Base-by-base conservation (phyloP, 2,329 filamentous ascomycete genomes). In the Calonectria honghensis region DNA sequence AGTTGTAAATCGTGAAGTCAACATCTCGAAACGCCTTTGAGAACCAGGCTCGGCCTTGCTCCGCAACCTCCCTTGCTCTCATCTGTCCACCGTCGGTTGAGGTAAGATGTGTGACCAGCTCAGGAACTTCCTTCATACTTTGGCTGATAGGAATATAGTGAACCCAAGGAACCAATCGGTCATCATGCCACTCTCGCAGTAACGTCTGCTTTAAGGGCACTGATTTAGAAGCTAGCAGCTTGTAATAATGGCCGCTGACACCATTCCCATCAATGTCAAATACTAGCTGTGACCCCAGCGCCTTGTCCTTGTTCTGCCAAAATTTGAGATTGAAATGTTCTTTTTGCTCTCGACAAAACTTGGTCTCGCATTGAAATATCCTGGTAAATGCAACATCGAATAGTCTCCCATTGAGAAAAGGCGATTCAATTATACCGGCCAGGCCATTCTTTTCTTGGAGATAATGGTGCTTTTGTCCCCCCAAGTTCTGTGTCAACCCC, bases 1-100 rank as follows among this genome's bases (percentile, higher is more conserved):
- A 93, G 35, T 91, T 86, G 85, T 92, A 93, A 2, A 91, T 86
- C 35, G 89, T 86, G 78, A 92, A 88, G 80, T 94, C 92, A 48
- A 90, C 87, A 57, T 90, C 89, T 52, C 92, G 81, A 41, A 94
- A 78, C 14, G 88, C 89, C 77, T 85, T 88, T 0, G 77, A 79
- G 61, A 88, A 88, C 92, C 92, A 94, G 11, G 87, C 85, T 11
- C 86, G 84, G 0, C 92, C 91, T 10, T 84, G 80, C 64, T 89
- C 85, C 1, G 91, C 92, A 73, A 94, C 89, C 35, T 85, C 82
- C 35, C 83, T 82, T 0, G 90, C 91, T 72, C 86, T 84, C 29
- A 74, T 73, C 76, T 88, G 86, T 0, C 92, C 93, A 6, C 84
- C 80, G 4, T 83, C 81, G 0, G 86, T 87, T 0, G 84, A 83